phyloP scores from a whole-genome alignment of 495 filamentous ascomycete species.

The Hypoxylon lenormandii region DNA sequence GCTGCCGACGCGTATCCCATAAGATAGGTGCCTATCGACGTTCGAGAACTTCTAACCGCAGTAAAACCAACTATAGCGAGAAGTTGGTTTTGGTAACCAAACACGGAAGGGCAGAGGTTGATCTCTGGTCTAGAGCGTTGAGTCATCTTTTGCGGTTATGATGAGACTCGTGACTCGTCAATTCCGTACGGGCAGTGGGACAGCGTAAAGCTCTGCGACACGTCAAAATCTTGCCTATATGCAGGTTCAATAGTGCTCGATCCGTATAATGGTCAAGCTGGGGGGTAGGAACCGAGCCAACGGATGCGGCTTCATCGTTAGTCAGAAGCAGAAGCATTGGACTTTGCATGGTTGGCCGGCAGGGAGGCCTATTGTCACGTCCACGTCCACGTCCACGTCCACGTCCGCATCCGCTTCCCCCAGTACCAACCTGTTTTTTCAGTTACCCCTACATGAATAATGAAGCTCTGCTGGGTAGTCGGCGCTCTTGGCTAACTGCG shows the following conservation, averaged over 20 bases:
- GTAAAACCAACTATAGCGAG: conserved; percentile 3
- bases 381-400: too few relatives aligned
- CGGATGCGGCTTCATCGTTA: conserved; percentile 9
- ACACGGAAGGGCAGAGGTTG: not conserved
- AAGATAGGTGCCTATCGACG: not conserved
- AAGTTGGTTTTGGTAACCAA: conserved; percentile 1
- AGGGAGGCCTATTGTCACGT: conserved; percentile 14
- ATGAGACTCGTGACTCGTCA: conserved; percentile 7
- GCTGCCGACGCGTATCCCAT: conserved; percentile 6
- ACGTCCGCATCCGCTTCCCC: not conserved
- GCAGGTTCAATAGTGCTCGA: conserved; percentile 22
- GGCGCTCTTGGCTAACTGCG: conserved; percentile 13
- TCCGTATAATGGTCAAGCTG: conserved; percentile 10
- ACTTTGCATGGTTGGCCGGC: conserved; percentile 20
- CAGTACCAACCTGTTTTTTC: not conserved
- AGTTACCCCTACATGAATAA: conserved; percentile 18
- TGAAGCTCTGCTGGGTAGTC: conserved; percentile 34
- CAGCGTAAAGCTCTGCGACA: conserved; percentile 3
- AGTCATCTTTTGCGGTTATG: conserved; percentile 6
- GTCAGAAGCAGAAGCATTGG: conserved; percentile 2
- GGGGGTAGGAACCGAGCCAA: conserved; percentile 15
- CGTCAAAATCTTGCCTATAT: conserved; percentile 18
- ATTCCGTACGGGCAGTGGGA: conserved; percentile 6
- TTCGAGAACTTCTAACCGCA: conserved; percentile 6
- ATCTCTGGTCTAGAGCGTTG: conserved; percentile 25